Evolutionary conservation across 2,329 filamentous ascomycete genomes (phyloP), one percentile per base, ranked within the genome.

Genomic region (Chaetothyriales sp.): DNA sequence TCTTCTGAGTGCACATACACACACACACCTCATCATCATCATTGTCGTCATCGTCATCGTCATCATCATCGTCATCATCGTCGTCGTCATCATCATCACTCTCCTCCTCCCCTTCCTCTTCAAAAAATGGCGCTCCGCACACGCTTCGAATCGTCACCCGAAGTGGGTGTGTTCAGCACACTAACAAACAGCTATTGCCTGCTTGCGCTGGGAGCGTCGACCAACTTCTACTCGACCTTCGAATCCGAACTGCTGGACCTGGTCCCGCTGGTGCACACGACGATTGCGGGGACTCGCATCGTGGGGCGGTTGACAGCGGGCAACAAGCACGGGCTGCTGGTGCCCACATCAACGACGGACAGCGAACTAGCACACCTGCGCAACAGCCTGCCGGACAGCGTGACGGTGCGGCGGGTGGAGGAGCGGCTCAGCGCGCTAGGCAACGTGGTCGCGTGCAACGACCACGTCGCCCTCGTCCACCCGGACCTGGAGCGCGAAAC

Each of bases 191-290:
- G 88, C 55, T 98, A 95, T 72, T 89, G 89, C 63, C 78, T 98
- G 64, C 88, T 95, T 63, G 89, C 90, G 59, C 81, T 95, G 60
- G 92, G 92, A 66, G 89, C 87, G 63, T 95, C 88, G 66, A 89
- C 95, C 77, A 97, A 97, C 80, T 98, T 98, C 73, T 97, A 97
- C 82, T 89, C 87, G 76, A 81, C 97, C 68, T 97, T 98, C 74
- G 92, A 98, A 77, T 84, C 90, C 58, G 92, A 98, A 75, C 79
- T 98, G 56, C 88, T 94, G 76, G 92, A 97, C 74, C 82, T 95
- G 58, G 90, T 98, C 63, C 92, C 92, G 61, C 95, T 95, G 70
- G 92, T 88, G 71, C 87, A 92, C 73, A 89, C 88, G 62, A 95
- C 90, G 53, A 97, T 98, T 68, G 89, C 89, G 57, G 92, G 92